phyloP scores from a whole-genome alignment of 345 rosid species.

The Excoecaria agallocha region DNA sequence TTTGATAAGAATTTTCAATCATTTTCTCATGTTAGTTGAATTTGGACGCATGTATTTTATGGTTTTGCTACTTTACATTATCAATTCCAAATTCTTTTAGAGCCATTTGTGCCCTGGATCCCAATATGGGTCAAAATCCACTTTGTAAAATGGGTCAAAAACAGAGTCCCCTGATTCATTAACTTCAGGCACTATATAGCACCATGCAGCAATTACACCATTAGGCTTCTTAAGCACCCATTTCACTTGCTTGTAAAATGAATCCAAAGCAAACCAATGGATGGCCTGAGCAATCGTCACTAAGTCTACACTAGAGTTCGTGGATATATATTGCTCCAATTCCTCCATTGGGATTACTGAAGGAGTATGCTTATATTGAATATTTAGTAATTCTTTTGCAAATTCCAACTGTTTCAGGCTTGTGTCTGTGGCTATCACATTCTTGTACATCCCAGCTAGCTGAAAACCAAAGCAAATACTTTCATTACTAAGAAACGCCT shows the following conservation, averaged over 20 bases:
- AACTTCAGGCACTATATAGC: slow-evolving; percentile 70
- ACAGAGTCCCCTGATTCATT: slow-evolving; percentile 47
- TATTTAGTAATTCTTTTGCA: slow-evolving; percentile 56
- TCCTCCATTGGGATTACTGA: slow-evolving; percentile 43
- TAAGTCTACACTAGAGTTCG: slow-evolving; percentile 48
- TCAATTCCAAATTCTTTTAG: slow-evolving; percentile 24
- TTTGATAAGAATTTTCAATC: not conserved
- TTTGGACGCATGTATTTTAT: not conserved
- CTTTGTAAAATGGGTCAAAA: slow-evolving; percentile 44
- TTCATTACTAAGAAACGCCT: too few species aligned
- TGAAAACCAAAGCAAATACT: too few species aligned
- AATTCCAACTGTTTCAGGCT: slow-evolving; percentile 66
- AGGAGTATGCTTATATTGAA: slow-evolving; percentile 57
- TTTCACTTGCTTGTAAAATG: too few species aligned
- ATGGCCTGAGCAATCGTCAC: too few species aligned
- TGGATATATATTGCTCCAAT: slow-evolving; percentile 41
- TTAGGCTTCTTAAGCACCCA: slow-evolving; percentile 74
- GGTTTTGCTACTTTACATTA: not conserved
- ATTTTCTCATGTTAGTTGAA: not conserved
- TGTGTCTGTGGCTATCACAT: slow-evolving; percentile 75
- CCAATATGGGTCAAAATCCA: slow-evolving; percentile 49
- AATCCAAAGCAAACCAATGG: too few species aligned
- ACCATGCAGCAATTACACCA: slow-evolving; percentile 79
- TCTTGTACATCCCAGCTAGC: slow-evolving; percentile 65
- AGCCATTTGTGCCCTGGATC: slow-evolving; percentile 54